Percentiles rank a stretch among this genome's conserved stretches.
Evolutionary conservation across 805 yeast genomes (phyloP).

Genomic region (Hanseniaspora taiwanica): DNA sequence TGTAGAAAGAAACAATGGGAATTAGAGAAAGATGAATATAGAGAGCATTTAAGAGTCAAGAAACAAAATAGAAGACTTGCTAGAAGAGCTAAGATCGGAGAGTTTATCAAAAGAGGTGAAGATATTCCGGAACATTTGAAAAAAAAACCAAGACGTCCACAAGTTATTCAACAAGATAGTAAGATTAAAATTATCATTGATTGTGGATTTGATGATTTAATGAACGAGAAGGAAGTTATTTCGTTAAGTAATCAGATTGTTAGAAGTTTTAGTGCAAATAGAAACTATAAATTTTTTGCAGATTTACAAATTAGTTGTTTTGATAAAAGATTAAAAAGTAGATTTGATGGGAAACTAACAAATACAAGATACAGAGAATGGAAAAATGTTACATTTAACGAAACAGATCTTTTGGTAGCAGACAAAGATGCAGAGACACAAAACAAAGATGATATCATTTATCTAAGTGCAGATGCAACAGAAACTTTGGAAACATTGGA

Average conservation of each 20-base stretch:
- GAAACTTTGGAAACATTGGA: slow-evolving; percentile 50
- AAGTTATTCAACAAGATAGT: slow-evolving; percentile 32
- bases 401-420: slow-evolving; percentile 21
- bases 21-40: slow-evolving; percentile 47
- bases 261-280: slow-evolving; percentile 67
- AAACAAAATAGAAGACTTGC: slow-evolving; percentile 32
- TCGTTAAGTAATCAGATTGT: slow-evolving; percentile 73
- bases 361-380: slow-evolving; percentile 48
- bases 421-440: no score
- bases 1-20: slow-evolving; percentile 48
- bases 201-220: slow-evolving; percentile 81
- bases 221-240: slow-evolving; percentile 59
- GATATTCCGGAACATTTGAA: slow-evolving; percentile 27
- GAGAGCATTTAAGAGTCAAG: slow-evolving; percentile 40
- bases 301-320: slow-evolving; percentile 52
- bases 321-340: slow-evolving; percentile 44
- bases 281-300: slow-evolving; percentile 43
- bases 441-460: slow-evolving; percentile 29
- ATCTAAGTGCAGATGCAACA: slow-evolving; percentile 80
- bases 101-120: slow-evolving; percentile 26
- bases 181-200: slow-evolving; percentile 57
- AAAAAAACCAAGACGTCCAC: slow-evolving; percentile 24
- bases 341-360: slow-evolving; percentile 53
- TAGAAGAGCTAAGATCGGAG: slow-evolving; percentile 27
- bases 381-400: slow-evolving; percentile 42